A percentile compares a stretch with the other conserved stretches of the same genome.
Conservation (phyloP, 2,329 filamentous ascomycete genomes). For the Fusarium stilboides region DNA sequence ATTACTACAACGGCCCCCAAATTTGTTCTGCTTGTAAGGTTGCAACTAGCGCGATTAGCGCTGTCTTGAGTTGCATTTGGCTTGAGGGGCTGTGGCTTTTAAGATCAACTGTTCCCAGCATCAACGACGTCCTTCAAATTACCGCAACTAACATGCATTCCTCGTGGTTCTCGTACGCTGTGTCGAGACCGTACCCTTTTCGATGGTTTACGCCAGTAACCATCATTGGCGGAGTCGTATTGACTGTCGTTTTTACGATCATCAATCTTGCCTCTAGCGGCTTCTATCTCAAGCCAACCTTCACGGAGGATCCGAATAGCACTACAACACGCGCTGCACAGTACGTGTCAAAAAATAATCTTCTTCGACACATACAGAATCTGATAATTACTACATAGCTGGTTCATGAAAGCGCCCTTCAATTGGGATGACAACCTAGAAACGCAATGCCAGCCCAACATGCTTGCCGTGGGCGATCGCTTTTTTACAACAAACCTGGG, state of each 20-base stretch:
- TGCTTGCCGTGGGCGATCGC: conserved; percentile 31
- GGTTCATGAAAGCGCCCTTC: conserved; percentile 33
- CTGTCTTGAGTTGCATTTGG: too few relatives aligned
- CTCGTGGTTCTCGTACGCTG: conserved; percentile 31
- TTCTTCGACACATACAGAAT: not conserved
- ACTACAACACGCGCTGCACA: not conserved
- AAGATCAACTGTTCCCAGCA: too few relatives aligned
- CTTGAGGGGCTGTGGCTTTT: too few relatives aligned
- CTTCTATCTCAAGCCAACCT: conserved; percentile 21
- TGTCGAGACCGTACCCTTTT: conserved; percentile 30
- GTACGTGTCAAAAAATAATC: not conserved
- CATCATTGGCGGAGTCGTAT: not conserved
- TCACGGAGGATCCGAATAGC: conserved; percentile 26
- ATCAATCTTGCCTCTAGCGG: conserved; percentile 35
- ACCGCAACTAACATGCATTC: conserved; percentile 9
- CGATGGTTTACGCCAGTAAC: conserved; percentile 31
- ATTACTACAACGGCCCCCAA: too few relatives aligned
- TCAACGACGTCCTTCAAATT: not conserved
- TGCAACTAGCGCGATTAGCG: too few relatives aligned
- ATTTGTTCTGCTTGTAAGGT: too few relatives aligned
- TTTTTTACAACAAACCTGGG: conserved; percentile 23
- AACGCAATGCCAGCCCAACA: conserved; percentile 23
- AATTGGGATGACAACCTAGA: conserved; percentile 26
- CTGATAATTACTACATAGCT: conserved; percentile 5
- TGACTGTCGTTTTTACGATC: conserved; percentile 17